Conservation (phyloP, 2,329 filamentous ascomycete genomes). For the Phyllosticta citribraziliensis region DNA sequence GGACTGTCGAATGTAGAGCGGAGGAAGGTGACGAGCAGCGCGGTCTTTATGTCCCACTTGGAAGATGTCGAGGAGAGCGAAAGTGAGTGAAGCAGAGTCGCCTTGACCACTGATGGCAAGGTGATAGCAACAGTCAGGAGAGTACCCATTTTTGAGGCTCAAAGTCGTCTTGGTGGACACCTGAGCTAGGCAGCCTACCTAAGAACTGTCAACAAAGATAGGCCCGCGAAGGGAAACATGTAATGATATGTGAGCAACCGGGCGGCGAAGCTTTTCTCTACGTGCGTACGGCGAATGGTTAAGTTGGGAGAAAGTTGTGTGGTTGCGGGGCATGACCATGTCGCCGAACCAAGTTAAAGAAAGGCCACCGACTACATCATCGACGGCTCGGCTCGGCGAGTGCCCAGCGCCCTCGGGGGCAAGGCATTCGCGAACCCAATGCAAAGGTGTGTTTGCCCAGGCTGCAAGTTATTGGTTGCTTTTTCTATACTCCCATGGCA, state of each 20-base stretch:
- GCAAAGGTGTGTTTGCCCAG: background rate
- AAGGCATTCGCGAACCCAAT: background rate
- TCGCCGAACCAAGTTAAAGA: background rate
- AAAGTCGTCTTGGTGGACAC: background rate
- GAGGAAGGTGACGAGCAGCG: constrained; percentile 62
- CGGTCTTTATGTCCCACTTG: constrained; percentile 70
- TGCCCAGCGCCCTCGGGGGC: background rate
- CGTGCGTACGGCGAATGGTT: background rate
- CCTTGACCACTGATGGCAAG: constrained; percentile 39
- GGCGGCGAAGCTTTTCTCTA: no score
- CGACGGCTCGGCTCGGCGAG: background rate
- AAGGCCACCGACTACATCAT: background rate
- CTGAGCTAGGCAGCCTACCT: background rate
- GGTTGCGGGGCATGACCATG: background rate
- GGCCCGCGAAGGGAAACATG: no score
- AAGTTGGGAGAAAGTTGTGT: background rate
- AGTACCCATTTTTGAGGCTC: background rate
- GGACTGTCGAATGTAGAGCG: constrained; percentile 35
- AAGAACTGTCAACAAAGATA: no score
- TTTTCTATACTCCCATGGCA: background rate
- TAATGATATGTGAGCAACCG: no score
- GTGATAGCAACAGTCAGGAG: background rate
- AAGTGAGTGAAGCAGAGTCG: constrained; percentile 54
- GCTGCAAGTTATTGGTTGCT: background rate
- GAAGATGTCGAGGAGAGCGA: constrained; percentile 58